A percentile compares a stretch with the other conserved stretches of the same genome.
These are phyloP conservation scores for Ceratocystis cacaofunesta DNA, from an alignment of 2,329 filamentous ascomycete species.

Conservation along the genomic window DNA sequence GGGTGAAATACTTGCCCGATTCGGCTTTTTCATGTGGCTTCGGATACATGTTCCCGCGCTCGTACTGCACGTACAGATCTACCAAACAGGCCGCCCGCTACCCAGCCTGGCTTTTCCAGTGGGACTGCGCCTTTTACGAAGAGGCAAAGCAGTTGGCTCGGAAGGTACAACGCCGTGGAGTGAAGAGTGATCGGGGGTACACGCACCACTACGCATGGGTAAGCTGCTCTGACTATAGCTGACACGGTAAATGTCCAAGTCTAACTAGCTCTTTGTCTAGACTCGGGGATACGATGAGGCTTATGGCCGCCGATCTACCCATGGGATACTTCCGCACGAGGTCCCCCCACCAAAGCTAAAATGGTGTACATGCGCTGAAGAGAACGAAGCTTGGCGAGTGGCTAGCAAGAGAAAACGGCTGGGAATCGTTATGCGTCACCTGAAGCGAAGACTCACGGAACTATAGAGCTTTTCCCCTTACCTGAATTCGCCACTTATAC, in stretches of 20 bases:
- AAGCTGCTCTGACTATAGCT: neutral
- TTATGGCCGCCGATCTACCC: constrained; percentile 1
- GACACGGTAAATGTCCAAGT: neutral
- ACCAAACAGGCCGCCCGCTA: neutral
- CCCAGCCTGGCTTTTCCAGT: constrained; percentile 7
- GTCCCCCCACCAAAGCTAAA: neutral
- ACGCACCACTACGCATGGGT: constrained; percentile 11
- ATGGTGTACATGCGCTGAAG: constrained; percentile 7
- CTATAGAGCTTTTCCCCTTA: neutral
- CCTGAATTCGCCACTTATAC: no score
- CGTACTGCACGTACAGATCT: neutral
- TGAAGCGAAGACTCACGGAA: constrained; percentile 4
- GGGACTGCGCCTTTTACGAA: constrained; percentile 12
- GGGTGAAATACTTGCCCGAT: neutral
- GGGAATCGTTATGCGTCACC: neutral
- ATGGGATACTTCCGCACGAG: constrained; percentile 5
- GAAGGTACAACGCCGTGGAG: constrained; percentile 8
- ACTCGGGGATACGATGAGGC: constrained; percentile 6
- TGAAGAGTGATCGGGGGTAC: constrained; percentile 3
- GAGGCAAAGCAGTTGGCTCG: constrained; percentile 7
- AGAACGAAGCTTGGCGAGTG: constrained; percentile 1
- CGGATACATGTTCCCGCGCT: neutral
- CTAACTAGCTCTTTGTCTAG: neutral
- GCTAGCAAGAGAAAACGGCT: constrained; percentile 2
- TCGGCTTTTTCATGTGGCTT: neutral